Percentiles rank a stretch among this genome's conserved stretches.
Conservation (phyloP, 192 early-diverging fungal species). For the Thoreauomyces humboldtii region DNA sequence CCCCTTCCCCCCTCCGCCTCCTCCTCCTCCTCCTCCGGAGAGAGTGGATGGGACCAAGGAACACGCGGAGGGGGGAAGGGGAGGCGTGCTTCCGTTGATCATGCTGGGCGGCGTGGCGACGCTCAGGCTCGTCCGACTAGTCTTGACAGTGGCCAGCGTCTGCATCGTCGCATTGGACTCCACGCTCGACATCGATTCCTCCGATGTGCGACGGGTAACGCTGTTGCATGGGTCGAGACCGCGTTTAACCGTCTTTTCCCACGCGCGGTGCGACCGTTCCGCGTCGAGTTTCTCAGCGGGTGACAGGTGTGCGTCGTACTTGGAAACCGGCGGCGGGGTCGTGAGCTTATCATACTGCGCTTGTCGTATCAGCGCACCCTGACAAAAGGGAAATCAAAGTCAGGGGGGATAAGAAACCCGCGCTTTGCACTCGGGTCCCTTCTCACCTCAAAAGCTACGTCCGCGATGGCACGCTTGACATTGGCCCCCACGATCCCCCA, state of each 20-base stretch:
- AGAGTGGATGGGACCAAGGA: too few relatives aligned
- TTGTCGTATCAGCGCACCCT: constrained; percentile 26
- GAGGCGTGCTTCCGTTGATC: too few relatives aligned
- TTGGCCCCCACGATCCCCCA: constrained; percentile 36
- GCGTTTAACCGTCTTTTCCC: neutral
- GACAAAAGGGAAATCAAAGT: neutral
- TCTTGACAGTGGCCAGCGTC: too few relatives aligned
- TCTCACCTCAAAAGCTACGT: constrained; percentile 52
- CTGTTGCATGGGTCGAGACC: neutral
- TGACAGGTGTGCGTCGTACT: constrained; percentile 28
- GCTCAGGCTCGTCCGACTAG: too few relatives aligned
- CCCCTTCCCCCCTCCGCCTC: too few relatives aligned
- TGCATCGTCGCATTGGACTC: too few relatives aligned
- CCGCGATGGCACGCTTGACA: constrained; percentile 45
- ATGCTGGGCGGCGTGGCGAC: too few relatives aligned
- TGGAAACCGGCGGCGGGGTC: constrained; percentile 13
- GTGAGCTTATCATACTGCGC: neutral
- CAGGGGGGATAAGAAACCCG: too few relatives aligned
- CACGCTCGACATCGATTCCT: neutral
- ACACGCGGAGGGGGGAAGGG: too few relatives aligned
- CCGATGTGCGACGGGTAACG: too few relatives aligned
- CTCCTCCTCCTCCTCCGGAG: too few relatives aligned
- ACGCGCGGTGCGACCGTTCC: constrained; percentile 16
- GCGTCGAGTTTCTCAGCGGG: constrained; percentile 30
- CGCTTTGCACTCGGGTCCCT: too few relatives aligned